These are phyloP conservation scores for Clarireedia hainanense DNA, from an alignment of 2,329 filamentous ascomycete genomes.

Conservation along the genomic window DNA sequence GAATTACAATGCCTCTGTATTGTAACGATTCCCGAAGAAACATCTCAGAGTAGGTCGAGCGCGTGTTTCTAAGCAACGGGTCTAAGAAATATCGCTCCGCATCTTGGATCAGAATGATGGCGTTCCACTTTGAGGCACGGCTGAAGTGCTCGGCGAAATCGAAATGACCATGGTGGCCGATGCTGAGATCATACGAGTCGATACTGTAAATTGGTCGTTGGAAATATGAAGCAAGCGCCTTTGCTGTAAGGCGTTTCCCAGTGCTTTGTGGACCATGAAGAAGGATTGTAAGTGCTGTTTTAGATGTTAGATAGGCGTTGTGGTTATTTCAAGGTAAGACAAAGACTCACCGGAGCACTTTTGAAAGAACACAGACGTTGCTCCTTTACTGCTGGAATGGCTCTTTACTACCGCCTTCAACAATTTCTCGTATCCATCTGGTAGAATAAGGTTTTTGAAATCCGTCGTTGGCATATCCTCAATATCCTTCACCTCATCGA, in stretches of 20 bases:
- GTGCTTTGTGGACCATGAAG: neutral
- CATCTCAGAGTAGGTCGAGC: neutral
- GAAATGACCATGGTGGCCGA: neutral
- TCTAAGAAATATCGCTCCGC: neutral
- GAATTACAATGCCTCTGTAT: neutral
- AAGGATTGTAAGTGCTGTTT: neutral
- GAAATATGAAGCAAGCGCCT: neutral
- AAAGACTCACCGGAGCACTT: neutral
- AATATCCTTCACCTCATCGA: neutral
- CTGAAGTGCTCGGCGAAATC: neutral
- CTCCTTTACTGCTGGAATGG: neutral
- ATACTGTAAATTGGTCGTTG: neutral
- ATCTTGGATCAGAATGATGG: neutral
- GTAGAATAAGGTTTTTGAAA: neutral
- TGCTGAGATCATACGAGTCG: neutral
- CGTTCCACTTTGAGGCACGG: neutral
- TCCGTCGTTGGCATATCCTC: neutral
- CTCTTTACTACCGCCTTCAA: neutral
- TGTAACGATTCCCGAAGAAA: neutral
- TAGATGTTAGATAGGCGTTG: neutral
- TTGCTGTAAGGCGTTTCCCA: neutral
- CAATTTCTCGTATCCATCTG: neutral
- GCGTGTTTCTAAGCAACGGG: neutral
- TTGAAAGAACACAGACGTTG: fast-evolving
- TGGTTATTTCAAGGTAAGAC: neutral